phyloP scores from a whole-genome alignment of 257 asterid genomes.

The Solanum acaule region DNA sequence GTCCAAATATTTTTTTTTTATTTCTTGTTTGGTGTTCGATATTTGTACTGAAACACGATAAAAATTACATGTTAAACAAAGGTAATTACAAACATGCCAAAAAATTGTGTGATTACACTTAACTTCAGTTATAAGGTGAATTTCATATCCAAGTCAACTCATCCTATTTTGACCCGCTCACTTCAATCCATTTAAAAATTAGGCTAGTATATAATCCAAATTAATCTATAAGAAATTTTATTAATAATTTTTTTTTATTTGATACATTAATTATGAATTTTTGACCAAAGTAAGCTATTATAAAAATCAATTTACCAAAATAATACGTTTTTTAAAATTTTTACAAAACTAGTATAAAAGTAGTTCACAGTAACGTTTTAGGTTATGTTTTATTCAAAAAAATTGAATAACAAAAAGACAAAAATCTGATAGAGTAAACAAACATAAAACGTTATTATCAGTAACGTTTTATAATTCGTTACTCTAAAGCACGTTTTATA shows the following conservation, averaged over 20 bases:
- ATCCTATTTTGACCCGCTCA: not conserved
- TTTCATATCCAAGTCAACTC: not conserved
- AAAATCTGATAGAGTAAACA: too few species aligned
- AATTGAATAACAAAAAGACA: too few species aligned
- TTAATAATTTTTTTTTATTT: not conserved
- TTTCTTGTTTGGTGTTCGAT: too few species aligned
- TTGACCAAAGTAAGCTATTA: too few species aligned
- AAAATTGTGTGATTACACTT: not conserved
- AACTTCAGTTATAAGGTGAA: not conserved
- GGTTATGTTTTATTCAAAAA: too few species aligned
- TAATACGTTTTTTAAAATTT: too few species aligned
- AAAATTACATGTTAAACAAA: not conserved
- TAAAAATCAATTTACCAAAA: too few species aligned
- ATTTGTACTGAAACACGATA: accelerated
- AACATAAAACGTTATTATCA: too few species aligned
- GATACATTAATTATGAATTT: not conserved
- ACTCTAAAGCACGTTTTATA: too few species aligned
- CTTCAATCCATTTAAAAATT: not conserved
- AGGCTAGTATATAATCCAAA: not conserved
- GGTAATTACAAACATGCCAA: not conserved
- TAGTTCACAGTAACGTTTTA: too few species aligned
- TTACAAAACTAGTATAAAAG: too few species aligned
- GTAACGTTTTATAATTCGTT: too few species aligned
- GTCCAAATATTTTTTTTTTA: not conserved
- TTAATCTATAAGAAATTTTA: not conserved